Evolutionary conservation across 192 early-diverging fungal species (phyloP).

Genomic region (Gigaspora rosea): DNA sequence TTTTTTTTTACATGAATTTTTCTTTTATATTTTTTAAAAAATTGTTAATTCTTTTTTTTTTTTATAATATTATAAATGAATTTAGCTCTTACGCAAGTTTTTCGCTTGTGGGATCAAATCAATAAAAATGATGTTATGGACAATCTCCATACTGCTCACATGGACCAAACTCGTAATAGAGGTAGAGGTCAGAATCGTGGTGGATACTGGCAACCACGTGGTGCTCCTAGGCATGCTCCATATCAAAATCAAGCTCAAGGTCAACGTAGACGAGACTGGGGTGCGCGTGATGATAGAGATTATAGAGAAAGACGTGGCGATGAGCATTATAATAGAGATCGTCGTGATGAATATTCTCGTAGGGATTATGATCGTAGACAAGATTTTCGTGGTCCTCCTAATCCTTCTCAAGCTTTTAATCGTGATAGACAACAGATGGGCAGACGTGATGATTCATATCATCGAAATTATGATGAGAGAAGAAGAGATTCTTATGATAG

Average conservation of each 20-base stretch:
- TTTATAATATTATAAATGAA: not conserved
- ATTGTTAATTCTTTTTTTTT: not conserved
- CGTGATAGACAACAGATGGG: conserved; percentile 38
- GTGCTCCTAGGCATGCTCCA: conserved; percentile 35
- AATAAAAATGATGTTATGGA: conserved; percentile 23
- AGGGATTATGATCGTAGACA: conserved; percentile 44
- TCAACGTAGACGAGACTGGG: conserved; percentile 21
- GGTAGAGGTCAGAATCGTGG: conserved; percentile 36
- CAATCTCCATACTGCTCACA: not conserved
- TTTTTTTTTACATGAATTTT: not conserved
- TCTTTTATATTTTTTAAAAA: not conserved
- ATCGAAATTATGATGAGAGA: conserved; percentile 44
- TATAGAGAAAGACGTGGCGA: conserved; percentile 45
- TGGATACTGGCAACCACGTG: conserved; percentile 35
- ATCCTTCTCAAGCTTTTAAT: conserved; percentile 35
- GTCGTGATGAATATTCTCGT: conserved; percentile 46
- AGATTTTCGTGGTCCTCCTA: conserved; percentile 34
- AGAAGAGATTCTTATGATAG: conserved; percentile 36
- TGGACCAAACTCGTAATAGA: conserved; percentile 16
- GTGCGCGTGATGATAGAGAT: conserved; percentile 37
- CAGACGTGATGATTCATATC: conserved; percentile 36
- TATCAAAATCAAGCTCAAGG: conserved; percentile 24
- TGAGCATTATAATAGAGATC: conserved; percentile 45
- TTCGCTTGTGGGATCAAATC: conserved; percentile 37
- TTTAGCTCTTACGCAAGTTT: conserved; percentile 29